phyloP scores from a whole-genome alignment of 371 early-diverging fungal genomes.

The Circinella umbellata region DNA sequence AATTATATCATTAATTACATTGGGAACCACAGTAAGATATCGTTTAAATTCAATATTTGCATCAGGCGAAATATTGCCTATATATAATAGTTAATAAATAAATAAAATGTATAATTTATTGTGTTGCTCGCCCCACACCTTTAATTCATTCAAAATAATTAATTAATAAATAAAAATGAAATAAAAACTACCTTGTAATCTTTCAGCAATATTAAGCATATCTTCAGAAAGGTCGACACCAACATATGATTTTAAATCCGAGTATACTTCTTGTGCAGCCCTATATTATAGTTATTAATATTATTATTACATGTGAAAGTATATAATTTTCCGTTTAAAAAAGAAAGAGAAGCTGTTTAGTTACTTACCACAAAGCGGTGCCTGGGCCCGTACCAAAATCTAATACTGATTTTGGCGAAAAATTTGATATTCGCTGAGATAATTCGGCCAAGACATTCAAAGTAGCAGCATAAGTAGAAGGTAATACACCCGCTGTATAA shows the following conservation, averaged over 20 bases:
- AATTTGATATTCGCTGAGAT: constrained; percentile 57
- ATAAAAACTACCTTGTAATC: constrained; percentile 30
- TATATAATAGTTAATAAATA: constrained; percentile 14
- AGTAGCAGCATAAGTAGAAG: constrained; percentile 71
- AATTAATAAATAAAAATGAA: neutral
- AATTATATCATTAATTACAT: constrained; percentile 23
- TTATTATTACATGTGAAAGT: neutral
- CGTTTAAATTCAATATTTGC: constrained; percentile 62
- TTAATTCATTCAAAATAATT: constrained; percentile 1
- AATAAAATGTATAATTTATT: neutral
- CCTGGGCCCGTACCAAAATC: constrained; percentile 93
- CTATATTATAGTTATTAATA: constrained; percentile 29
- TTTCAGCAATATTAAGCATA: constrained; percentile 79
- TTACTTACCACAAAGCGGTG: constrained; percentile 76
- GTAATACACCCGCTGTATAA: constrained; percentile 75
- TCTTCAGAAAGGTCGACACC: constrained; percentile 83
- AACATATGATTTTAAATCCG: constrained; percentile 50
- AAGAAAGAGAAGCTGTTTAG: neutral
- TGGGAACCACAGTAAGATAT: constrained; percentile 63
- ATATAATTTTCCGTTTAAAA: neutral
- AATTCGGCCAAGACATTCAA: constrained; percentile 75
- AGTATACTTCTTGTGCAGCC: constrained; percentile 74
- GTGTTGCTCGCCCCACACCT: neutral
- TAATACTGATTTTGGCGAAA: constrained; percentile 66
- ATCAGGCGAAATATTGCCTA: constrained; percentile 5